These are phyloP conservation scores for Termitomyces sp. DNA, from an alignment of 768 basidiomycete species.

Conservation along the genomic window DNA sequence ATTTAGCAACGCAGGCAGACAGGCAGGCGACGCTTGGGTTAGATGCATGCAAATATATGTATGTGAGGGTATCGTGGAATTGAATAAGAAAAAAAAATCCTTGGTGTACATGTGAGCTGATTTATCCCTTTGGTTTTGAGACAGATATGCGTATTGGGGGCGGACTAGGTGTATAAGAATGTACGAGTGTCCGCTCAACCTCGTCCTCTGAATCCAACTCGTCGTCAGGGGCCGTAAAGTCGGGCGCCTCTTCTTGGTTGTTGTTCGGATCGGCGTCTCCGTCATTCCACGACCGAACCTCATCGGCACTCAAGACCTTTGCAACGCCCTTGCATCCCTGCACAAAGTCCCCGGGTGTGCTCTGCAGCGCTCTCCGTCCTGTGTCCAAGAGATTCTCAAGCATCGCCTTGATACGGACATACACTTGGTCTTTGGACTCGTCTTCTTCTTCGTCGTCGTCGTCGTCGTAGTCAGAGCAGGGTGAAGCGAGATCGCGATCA, in stretches of 20 bases:
- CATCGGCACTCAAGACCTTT: constrained; percentile 71
- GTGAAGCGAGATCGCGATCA: constrained; percentile 27
- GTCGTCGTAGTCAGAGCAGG: constrained; percentile 14
- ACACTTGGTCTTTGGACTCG: constrained; percentile 43
- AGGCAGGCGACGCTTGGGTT: not conserved
- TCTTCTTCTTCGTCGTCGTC: constrained; percentile 30
- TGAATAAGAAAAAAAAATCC: not conserved
- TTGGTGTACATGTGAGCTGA: constrained; percentile 1
- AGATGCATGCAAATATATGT: not conserved
- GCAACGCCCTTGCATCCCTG: constrained; percentile 39
- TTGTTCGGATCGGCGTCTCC: not conserved
- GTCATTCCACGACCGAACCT: constrained; percentile 51
- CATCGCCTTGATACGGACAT: constrained; percentile 56
- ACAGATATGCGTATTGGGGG: constrained; percentile 30
- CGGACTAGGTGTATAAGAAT: constrained; percentile 19
- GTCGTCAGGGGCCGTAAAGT: too few relatives aligned
- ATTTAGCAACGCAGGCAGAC: too few relatives aligned
- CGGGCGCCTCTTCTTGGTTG: too few relatives aligned
- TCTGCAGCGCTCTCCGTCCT: constrained; percentile 59
- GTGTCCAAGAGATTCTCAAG: constrained; percentile 57
- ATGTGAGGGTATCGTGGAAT: constrained; percentile 2
- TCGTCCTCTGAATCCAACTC: constrained; percentile 31
- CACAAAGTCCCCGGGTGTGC: constrained; percentile 45
- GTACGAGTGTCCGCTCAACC: constrained; percentile 31
- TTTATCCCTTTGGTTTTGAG: constrained; percentile 23